Percentiles rank a stretch among this genome's conserved stretches.
These are phyloP conservation scores for Fagopyrum esculentum DNA, from an alignment of 148 eudicot genomes.

Conservation along the genomic window DNA sequence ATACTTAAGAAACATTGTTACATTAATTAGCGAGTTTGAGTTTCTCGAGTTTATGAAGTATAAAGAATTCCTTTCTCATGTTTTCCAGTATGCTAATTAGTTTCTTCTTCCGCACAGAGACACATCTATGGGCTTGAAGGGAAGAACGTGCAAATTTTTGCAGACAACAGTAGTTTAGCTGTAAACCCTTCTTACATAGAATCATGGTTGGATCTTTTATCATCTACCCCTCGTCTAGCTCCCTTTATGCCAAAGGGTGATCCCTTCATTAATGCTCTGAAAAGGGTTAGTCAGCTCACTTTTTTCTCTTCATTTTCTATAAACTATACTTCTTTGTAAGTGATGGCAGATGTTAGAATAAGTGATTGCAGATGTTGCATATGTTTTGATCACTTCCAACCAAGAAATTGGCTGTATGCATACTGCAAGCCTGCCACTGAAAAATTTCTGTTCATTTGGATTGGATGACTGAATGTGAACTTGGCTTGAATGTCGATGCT, in stretches of 20 bases:
- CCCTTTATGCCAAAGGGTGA: conserved; percentile 84
- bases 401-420: background rate
- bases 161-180: conserved; percentile 72
- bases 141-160: conserved; percentile 72
- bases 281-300: conserved; percentile 44
- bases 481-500: background rate
- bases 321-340: background rate
- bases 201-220: conserved; percentile 73
- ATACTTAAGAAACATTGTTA: background rate
- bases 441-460: background rate
- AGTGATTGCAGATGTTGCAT: background rate
- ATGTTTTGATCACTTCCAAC: background rate
- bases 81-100: background rate
- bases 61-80: background rate
- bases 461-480: background rate
- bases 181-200: conserved; percentile 69
- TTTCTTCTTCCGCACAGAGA: conserved; percentile 40
- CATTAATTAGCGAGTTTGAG: background rate
- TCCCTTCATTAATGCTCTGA: conserved; percentile 67
- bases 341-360: background rate
- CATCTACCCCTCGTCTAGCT: conserved; percentile 88
- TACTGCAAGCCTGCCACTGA: background rate
- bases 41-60: background rate
- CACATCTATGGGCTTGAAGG: conserved; percentile 81
- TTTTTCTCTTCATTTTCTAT: background rate